Evolutionary conservation across 2,329 filamentous ascomycete genomes (phyloP), one percentile per base, ranked within the genome.

Genomic region (Diplodia corticola): DNA sequence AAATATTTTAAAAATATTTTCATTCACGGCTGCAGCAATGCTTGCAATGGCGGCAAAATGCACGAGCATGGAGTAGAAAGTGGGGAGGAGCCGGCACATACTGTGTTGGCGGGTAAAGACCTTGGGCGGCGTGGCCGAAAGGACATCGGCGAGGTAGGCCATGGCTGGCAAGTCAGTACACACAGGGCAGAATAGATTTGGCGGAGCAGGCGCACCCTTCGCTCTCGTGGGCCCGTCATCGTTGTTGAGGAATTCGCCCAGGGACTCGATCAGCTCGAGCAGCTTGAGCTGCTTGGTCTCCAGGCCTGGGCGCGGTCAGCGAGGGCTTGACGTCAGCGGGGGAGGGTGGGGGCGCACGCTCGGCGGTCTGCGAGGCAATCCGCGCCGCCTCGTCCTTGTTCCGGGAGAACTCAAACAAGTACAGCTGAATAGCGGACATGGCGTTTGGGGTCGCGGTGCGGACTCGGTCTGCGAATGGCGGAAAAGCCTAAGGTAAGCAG

Each of bases 231-330:
- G 80, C 24, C 81, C 80, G 77, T 90, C 86, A 71, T 89, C 86
- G 74, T 88, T 85, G 70, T 89, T 89, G 72, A 90, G 83, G 70
- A 89, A 90, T 74, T 89, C 86, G 22, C 86, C 86, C 35, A 90
- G 79, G 51, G 85, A 86, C 72, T 88, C 85, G 64, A 90, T 85
- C 59, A 89, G 77, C 64, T 84, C 83, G 65, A 90, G 81, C 37
- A 90, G 80, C 70, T 86, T 88, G 63, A 85, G 79, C 70, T 88
- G 80, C 69, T 85, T 87, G 71, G 76, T 80, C 73, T 88, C 83
- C 68, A 90, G 79, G 74, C 84, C 86, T 88, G 68, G 33, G 44
- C 57, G 40, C 46, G 37, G 64, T 70, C 57, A 69, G 66, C 51
- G 26, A 53, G 51, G 66, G 46, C 40, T 50, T 63, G 30, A 54